Evolutionary conservation across 108 stramenopile genomes (phyloP).

Genomic region (Chaetoceros muelleri): DNA sequence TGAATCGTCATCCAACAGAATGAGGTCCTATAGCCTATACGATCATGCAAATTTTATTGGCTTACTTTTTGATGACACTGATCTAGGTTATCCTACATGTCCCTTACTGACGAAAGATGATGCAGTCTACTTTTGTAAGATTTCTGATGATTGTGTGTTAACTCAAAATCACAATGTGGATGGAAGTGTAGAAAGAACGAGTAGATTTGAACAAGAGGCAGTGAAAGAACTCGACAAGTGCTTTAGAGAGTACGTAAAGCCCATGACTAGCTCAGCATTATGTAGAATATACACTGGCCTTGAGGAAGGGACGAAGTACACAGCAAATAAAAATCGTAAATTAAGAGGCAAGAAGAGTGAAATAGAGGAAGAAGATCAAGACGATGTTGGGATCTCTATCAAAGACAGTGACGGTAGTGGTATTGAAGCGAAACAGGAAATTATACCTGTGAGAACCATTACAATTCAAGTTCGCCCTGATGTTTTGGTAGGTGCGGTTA

Average conservation of each 20-base stretch:
- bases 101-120: conserved; percentile 27
- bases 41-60: conserved; percentile 32
- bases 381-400: neutral
- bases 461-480: conserved; percentile 75
- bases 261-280: neutral
- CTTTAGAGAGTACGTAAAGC: neutral
- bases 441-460: conserved; percentile 52
- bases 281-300: conserved; percentile 3
- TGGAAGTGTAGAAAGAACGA: neutral
- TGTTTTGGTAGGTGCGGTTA: conserved; percentile 66
- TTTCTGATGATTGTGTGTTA: conserved; percentile 21
- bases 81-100: conserved; percentile 2
- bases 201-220: neutral
- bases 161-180: conserved; percentile 7
- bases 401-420: neutral
- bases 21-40: conserved; percentile 15
- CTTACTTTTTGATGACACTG: conserved; percentile 19
- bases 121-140: neutral
- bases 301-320: neutral
- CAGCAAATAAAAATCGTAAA: neutral
- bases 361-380: neutral
- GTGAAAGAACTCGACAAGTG: neutral
- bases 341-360: neutral
- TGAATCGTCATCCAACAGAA: neutral
- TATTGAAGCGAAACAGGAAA: neutral